Conservation (phyloP, 371 early-diverging fungal species). For the Synchytrium microbalum region DNA sequence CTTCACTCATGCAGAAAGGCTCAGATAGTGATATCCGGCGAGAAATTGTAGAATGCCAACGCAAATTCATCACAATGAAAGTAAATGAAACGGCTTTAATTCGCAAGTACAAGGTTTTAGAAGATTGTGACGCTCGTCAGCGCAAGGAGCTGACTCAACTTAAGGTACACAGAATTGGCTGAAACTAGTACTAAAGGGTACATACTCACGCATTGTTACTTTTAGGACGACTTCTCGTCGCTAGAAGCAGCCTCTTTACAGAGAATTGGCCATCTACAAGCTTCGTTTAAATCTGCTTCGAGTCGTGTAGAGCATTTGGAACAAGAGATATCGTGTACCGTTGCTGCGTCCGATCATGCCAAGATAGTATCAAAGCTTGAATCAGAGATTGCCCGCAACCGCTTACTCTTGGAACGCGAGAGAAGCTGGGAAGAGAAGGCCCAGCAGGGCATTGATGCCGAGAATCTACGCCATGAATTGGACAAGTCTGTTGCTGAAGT, state of each 20-base stretch:
- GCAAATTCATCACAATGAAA: conserved; percentile 20
- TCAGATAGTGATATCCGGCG: conserved; percentile 8
- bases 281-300: conserved; percentile 4
- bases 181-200: neutral
- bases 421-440: conserved; percentile 17
- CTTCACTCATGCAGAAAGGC: conserved; percentile 4
- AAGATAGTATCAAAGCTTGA: neutral
- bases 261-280: conserved; percentile 19
- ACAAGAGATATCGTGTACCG: conserved; percentile 10
- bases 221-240: conserved; percentile 13
- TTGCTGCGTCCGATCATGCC: neutral
- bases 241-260: conserved; percentile 20
- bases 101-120: conserved; percentile 22
- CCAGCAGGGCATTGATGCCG: neutral
- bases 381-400: conserved; percentile 18
- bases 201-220: neutral
- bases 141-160: conserved; percentile 24
- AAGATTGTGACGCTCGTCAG: conserved; percentile 16
- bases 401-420: conserved; percentile 27
- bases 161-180: conserved; percentile 12
- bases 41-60: conserved; percentile 22
- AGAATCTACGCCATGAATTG: neutral
- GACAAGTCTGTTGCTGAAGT: neutral
- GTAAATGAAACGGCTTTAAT: conserved; percentile 28
- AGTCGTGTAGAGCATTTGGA: conserved; percentile 10